A percentile compares a stretch with the other conserved stretches of the same genome.
phyloP scores from a whole-genome alignment of 345 rosid genomes.

The Alliaria petiolata region DNA sequence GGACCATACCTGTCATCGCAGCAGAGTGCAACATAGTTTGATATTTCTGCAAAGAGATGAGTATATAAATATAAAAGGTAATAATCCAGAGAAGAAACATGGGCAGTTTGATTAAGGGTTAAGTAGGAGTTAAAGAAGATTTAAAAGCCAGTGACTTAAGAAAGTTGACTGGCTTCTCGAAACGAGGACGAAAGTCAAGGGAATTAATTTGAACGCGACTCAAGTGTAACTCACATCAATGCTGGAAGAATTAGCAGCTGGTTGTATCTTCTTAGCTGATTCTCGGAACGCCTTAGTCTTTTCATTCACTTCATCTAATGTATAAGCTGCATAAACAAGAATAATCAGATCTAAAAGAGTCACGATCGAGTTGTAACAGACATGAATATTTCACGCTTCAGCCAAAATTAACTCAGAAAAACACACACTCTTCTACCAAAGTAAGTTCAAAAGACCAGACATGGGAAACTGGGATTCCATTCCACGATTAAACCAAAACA shows the following conservation, averaged over 20 bases:
- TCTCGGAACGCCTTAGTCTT: slow-evolving; percentile 65
- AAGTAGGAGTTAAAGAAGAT: too few relatives aligned
- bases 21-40: slow-evolving; percentile 49
- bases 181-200: neutral
- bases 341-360: neutral
- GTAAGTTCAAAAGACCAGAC: neutral
- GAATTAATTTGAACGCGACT: neutral
- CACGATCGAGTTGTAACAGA: neutral
- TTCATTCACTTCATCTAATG: slow-evolving; percentile 63
- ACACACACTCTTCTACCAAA: neutral
- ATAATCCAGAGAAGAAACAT: neutral
- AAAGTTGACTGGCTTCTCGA: neutral
- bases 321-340: slow-evolving; percentile 48
- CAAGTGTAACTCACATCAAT: slow-evolving; percentile 47
- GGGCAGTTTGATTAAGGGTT: too few relatives aligned
- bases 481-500: neutral
- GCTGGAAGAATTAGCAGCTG: slow-evolving; percentile 35
- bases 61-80: neutral
- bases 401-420: neutral
- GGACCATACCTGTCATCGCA: slow-evolving; percentile 57
- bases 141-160: neutral
- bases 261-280: slow-evolving; percentile 36
- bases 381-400: neutral
- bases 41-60: slow-evolving; percentile 56
- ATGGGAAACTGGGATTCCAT: neutral